phyloP scores from a whole-genome alignment of 352 stramenopile genomes.

The Globisporangium emineosum region DNA sequence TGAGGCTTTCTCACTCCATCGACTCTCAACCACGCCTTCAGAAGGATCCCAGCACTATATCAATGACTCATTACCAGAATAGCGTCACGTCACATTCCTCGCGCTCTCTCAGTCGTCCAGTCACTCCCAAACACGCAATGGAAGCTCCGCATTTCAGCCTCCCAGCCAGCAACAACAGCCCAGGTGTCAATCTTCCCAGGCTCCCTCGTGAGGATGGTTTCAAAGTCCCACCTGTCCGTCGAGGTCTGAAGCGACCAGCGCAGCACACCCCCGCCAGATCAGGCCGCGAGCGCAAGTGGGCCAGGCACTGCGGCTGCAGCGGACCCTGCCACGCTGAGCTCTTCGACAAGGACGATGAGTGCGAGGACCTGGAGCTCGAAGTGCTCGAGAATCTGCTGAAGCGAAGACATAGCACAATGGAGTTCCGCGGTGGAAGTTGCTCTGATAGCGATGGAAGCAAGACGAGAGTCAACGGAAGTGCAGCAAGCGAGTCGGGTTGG shows the following conservation, averaged over 20 bases:
- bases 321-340: conserved; percentile 6
- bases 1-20: neutral
- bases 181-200: neutral
- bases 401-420: neutral
- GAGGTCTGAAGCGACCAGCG: conserved; percentile 7
- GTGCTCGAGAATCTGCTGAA: neutral
- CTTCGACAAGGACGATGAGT: conserved; percentile 9
- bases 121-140: neutral
- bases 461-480: neutral
- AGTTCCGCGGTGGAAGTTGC: neutral
- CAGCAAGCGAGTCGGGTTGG: neutral
- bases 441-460: neutral
- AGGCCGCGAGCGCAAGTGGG: conserved; percentile 4
- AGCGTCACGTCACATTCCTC: neutral
- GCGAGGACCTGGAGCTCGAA: conserved; percentile 2
- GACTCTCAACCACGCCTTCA: neutral
- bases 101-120: neutral
- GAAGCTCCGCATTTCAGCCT: neutral
- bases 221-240: neutral
- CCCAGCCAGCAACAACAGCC: neutral
- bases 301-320: conserved; percentile 12
- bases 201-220: neutral
- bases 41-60: neutral
- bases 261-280: neutral
- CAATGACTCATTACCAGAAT: conserved; percentile 1